A percentile compares a stretch with the other conserved stretches of the same genome.
phyloP scores from a whole-genome alignment of 495 filamentous ascomycete species.

The Penicillium daleae region DNA sequence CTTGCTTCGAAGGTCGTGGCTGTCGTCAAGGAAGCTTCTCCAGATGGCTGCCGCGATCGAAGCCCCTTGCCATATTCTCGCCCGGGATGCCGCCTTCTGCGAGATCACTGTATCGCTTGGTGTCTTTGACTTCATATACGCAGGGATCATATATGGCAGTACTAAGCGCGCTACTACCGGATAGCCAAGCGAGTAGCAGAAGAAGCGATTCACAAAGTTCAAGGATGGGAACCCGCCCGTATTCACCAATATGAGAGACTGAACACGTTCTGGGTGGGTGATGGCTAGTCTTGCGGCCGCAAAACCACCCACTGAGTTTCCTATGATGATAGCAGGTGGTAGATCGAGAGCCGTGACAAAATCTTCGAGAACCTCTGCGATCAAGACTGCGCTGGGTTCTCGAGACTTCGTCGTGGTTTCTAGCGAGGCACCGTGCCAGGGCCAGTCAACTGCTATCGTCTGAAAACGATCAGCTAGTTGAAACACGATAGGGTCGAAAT shows the following conservation, averaged over 20 bases:
- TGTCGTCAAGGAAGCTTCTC: neutral
- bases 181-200: neutral
- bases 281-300: constrained; percentile 9
- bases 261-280: constrained; percentile 3
- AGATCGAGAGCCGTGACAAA: constrained; percentile 5
- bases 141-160: neutral
- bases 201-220: neutral
- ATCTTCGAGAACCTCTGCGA: constrained; percentile 6
- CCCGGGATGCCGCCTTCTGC: neutral
- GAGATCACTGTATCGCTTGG: neutral
- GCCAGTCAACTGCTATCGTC: constrained; percentile 1
- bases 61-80: neutral
- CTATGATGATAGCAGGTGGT: constrained; percentile 7
- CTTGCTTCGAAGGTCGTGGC: neutral
- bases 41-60: neutral
- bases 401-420: neutral
- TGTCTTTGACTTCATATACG: neutral
- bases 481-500: neutral
- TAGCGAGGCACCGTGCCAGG: constrained; percentile 1
- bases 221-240: neutral
- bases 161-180: neutral
- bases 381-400: neutral
- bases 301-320: constrained; percentile 8
- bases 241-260: neutral
- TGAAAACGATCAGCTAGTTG: constrained; percentile 1